A percentile compares a stretch with the other conserved stretches of the same genome.
Evolutionary conservation across 2,329 filamentous ascomycete genomes (phyloP).

Genomic region (Cladosporium sp.): DNA sequence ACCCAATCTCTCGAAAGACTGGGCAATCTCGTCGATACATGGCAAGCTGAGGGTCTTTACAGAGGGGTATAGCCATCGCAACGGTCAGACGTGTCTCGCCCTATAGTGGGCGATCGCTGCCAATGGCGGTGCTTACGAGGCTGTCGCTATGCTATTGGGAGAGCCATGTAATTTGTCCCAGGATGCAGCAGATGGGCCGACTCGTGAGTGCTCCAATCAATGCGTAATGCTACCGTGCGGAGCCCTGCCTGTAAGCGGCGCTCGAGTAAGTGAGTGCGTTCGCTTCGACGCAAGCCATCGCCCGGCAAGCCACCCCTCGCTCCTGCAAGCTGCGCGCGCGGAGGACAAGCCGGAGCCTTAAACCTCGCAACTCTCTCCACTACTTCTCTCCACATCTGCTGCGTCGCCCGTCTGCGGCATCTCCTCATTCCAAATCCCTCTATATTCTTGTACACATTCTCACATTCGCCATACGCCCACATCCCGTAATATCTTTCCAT

Average conservation of each 20-base stretch:
- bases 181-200: not conserved
- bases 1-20: not conserved
- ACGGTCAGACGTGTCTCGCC: not conserved
- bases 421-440: not conserved
- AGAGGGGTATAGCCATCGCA: not conserved
- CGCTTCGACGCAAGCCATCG: not conserved
- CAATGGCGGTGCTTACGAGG: not conserved
- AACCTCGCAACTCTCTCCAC: not conserved
- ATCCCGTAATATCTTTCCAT: too few relatives aligned
- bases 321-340: too few relatives aligned
- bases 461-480: not conserved
- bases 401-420: not conserved
- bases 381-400: not conserved
- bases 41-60: not conserved
- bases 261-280: not conserved
- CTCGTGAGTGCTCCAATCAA: not conserved
- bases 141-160: not conserved
- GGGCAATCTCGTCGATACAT: not conserved
- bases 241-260: not conserved
- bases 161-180: not conserved
- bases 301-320: not conserved
- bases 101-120: not conserved
- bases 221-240: conserved; percentile 4
- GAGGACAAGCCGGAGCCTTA: not conserved
- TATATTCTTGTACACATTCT: not conserved